Evolutionary conservation across 441 rosid species (phyloP).

Genomic region (Jatropha multifida): DNA sequence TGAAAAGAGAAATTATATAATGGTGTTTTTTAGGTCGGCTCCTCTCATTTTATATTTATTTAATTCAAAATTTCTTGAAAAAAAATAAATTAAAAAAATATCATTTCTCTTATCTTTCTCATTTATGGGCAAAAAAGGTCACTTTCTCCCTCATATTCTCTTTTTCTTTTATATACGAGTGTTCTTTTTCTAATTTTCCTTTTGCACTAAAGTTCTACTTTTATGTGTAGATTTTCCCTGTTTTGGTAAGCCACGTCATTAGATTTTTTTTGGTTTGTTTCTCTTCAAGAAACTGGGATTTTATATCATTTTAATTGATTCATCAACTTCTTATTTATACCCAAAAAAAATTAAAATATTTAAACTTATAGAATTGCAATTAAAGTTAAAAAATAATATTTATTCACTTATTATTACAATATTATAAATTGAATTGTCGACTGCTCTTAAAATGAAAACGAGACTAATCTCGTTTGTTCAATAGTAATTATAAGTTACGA

Average conservation of each 20-base stretch:
- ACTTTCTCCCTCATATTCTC: background rate
- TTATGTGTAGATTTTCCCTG: background rate
- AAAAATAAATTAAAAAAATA: too few relatives aligned
- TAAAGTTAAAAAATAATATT: too few relatives aligned
- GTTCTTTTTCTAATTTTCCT: background rate
- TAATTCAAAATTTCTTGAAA: background rate
- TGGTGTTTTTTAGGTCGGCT: background rate
- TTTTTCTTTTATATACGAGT: too few relatives aligned
- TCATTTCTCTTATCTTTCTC: background rate
- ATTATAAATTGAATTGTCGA: too few relatives aligned
- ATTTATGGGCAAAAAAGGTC: slow-evolving; percentile 6
- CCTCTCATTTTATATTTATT: background rate
- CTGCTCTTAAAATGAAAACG: too few relatives aligned
- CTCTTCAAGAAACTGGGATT: background rate
- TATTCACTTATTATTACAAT: too few relatives aligned
- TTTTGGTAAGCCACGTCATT: background rate
- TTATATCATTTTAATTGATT: too few relatives aligned
- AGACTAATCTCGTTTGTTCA: too few relatives aligned
- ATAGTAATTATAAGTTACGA: too few relatives aligned
- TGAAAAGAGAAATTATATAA: slow-evolving; percentile 1
- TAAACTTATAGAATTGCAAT: too few relatives aligned
- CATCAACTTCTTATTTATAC: too few relatives aligned
- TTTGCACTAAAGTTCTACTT: background rate
- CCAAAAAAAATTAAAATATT: too few relatives aligned
- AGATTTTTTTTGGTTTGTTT: background rate